These are phyloP conservation scores for Ophiostoma angusticollis DNA, from an alignment of 2,329 filamentous ascomycete genomes.

Conservation along the genomic window DNA sequence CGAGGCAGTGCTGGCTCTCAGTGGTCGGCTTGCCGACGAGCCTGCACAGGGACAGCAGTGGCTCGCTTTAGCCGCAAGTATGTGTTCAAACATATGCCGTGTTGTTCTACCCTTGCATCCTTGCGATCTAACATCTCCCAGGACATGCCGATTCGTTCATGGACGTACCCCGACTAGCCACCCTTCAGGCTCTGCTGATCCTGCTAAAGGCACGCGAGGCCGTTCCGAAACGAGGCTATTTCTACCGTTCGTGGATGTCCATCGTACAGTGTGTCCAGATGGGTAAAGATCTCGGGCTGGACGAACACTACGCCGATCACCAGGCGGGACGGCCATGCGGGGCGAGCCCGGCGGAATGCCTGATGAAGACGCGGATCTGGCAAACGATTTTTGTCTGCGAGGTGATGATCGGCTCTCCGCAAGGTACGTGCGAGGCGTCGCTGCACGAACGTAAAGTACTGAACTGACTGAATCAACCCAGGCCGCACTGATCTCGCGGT, in stretches of 20 bases:
- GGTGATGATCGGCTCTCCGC: conserved; percentile 83
- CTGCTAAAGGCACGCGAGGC: conserved; percentile 84
- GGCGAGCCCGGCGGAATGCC: conserved; percentile 58
- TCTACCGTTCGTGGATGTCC: conserved; percentile 94
- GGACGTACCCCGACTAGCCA: conserved; percentile 80
- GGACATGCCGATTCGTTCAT: conserved; percentile 89
- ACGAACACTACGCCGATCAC: conserved; percentile 76
- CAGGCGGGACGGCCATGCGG: conserved; percentile 58
- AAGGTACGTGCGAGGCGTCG: too few species aligned
- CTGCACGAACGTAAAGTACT: too few species aligned
- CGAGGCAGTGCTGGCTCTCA: conserved; percentile 84
- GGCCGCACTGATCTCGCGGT: conserved; percentile 70
- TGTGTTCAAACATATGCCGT: too few species aligned
- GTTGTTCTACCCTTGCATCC: too few species aligned
- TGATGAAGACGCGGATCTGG: conserved; percentile 79
- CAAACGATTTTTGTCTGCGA: conserved; percentile 77
- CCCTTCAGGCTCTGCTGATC: conserved; percentile 78
- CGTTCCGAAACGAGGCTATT: conserved; percentile 87
- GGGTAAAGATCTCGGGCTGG: conserved; percentile 79
- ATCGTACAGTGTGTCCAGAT: conserved; percentile 86
- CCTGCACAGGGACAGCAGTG: conserved; percentile 79
- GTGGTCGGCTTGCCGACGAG: conserved; percentile 71
- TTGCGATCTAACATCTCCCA: too few species aligned
- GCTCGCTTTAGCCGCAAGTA: conserved; percentile 80
- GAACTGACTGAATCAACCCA: too few species aligned